phyloP scores from a whole-genome alignment of 2,329 filamentous ascomycete species.

The Xylaria multiplex region DNA sequence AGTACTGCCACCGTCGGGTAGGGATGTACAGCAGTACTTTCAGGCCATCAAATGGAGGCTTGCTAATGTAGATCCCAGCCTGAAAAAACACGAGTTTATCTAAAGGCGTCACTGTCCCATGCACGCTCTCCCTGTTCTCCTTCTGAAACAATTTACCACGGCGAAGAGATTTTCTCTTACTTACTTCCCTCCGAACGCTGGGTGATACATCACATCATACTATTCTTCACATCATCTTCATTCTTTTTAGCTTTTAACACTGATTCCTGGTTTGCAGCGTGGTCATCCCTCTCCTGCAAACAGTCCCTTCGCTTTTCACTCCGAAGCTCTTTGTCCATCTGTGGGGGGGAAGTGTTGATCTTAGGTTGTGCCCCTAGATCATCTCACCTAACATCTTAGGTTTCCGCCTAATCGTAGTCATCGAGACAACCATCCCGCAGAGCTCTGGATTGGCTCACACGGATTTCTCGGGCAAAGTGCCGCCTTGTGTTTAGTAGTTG shows the following conservation, averaged over 20 bases:
- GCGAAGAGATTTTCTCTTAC: constrained; percentile 38
- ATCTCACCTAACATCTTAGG: constrained; percentile 16
- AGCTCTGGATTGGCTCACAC: constrained; percentile 10
- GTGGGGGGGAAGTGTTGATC: constrained; percentile 38
- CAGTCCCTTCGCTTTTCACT: constrained; percentile 39
- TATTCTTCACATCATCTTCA: constrained; percentile 26
- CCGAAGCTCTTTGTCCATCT: constrained; percentile 39
- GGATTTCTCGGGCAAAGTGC: background rate
- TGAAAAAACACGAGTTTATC: constrained; percentile 45
- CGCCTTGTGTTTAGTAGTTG: constrained; percentile 2
- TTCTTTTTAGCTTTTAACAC: constrained; percentile 21
- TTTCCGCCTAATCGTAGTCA: constrained; percentile 16
- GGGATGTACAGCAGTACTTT: constrained; percentile 19
- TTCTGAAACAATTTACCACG: constrained; percentile 43
- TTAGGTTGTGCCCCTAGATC: constrained; percentile 36
- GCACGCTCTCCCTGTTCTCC: constrained; percentile 37
- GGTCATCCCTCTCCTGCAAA: constrained; percentile 37
- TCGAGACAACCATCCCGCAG: constrained; percentile 12
- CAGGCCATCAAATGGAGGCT: constrained; percentile 31
- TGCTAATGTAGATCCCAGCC: constrained; percentile 37
- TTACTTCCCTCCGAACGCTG: constrained; percentile 37
- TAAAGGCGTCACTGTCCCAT: constrained; percentile 41
- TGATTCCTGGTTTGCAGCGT: constrained; percentile 30
- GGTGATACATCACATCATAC: constrained; percentile 43
- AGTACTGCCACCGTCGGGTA: background rate